Conservation (phyloP, 257 asterid species). For the Catharanthus roseus region DNA sequence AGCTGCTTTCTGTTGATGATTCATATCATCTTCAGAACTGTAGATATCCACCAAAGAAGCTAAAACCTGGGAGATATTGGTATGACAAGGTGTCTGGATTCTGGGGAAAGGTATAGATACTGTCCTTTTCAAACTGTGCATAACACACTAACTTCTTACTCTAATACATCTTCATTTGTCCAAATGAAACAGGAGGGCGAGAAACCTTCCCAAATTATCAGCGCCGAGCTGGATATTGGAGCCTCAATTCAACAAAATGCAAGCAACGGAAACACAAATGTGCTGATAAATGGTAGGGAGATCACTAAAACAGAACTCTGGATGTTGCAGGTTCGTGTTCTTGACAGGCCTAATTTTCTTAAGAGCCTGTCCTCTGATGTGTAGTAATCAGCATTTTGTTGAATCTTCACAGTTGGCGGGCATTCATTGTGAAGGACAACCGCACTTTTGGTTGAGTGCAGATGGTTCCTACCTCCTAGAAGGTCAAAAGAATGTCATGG, state of each 20-base stretch:
- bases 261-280: conserved; percentile 73
- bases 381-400: conserved; percentile 18
- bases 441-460: conserved; percentile 68
- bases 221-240: conserved; percentile 53
- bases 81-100: conserved; percentile 81
- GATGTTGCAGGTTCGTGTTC: conserved; percentile 54
- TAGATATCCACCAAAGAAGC: conserved; percentile 73
- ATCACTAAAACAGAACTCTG: conserved; percentile 58
- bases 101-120: conserved; percentile 84
- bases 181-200: conserved; percentile 65
- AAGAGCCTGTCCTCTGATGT: conserved; percentile 8
- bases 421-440: conserved; percentile 56
- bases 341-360: conserved; percentile 2
- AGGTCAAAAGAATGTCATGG: conserved; percentile 72
- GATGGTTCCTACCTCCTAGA: conserved; percentile 64
- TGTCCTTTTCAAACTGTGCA: not conserved
- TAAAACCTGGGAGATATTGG: conserved; percentile 86
- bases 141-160: not conserved
- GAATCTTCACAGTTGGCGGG: conserved; percentile 49
- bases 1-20: conserved; percentile 49
- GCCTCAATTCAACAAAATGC: conserved; percentile 39
- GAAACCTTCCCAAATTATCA: conserved; percentile 76
- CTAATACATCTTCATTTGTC: not conserved
- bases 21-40: conserved; percentile 55
- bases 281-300: conserved; percentile 63